A percentile compares a stretch with the other conserved stretches of the same genome.
Conservation (phyloP, 805 yeast species). For the Kluyveromyces starmeri region DNA sequence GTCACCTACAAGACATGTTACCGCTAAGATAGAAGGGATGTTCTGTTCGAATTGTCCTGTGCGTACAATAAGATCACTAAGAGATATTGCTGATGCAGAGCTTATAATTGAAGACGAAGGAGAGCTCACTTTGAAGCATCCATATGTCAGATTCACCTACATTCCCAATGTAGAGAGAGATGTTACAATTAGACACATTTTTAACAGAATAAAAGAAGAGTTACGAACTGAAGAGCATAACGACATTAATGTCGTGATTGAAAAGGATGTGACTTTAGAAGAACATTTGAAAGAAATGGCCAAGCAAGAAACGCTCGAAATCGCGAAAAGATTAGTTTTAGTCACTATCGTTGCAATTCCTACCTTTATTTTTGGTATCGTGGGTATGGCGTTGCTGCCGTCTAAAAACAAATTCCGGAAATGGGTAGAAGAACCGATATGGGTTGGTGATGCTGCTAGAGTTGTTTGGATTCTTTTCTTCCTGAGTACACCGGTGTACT, state of each 20-base stretch:
- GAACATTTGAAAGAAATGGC: constrained; percentile 50
- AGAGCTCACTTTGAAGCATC: constrained; percentile 37
- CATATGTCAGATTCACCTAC: constrained; percentile 56
- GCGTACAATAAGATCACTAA: constrained; percentile 39
- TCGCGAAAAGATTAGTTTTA: constrained; percentile 39
- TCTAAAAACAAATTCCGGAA: constrained; percentile 32
- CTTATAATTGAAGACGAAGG: constrained; percentile 48
- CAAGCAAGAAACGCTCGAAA: constrained; percentile 36
- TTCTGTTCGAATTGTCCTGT: constrained; percentile 64
- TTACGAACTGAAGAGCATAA: constrained; percentile 23
- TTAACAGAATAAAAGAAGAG: constrained; percentile 39
- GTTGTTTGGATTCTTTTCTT: constrained; percentile 58
- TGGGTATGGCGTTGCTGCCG: constrained; percentile 56
- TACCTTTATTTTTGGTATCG: constrained; percentile 58
- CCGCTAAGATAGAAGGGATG: constrained; percentile 34
- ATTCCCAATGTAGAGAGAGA: constrained; percentile 36
- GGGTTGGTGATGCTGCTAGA: constrained; percentile 54
- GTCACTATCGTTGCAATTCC: constrained; percentile 53
- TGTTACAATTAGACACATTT: constrained; percentile 47
- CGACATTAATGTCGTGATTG: constrained; percentile 44
- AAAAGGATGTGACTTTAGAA: constrained; percentile 50
- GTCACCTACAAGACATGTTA: constrained; percentile 45
- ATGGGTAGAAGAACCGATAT: constrained; percentile 54
- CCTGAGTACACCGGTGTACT: constrained; percentile 63
- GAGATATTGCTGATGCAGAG: constrained; percentile 43